Percentiles rank a stretch among this genome's conserved stretches.
These are phyloP conservation scores for Diaporthe caulivora DNA, from an alignment of 2,329 filamentous ascomycete genomes.

Conservation along the genomic window DNA sequence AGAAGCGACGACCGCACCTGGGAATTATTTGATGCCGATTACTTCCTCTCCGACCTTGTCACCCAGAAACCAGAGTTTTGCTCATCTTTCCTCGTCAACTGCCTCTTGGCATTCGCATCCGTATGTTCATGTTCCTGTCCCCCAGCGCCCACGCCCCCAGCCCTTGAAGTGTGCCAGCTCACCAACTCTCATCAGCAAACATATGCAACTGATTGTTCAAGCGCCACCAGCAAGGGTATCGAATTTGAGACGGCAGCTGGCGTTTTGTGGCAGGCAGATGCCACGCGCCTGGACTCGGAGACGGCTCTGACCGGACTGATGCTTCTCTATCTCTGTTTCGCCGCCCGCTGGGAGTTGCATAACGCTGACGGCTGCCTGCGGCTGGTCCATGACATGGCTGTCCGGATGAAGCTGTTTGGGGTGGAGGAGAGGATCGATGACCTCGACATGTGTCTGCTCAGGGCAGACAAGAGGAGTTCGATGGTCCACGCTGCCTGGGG, in stretches of 20 bases:
- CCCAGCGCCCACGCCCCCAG: background rate
- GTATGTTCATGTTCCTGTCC: background rate
- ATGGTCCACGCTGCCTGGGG: background rate
- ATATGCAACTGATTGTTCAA: background rate
- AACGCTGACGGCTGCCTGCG: background rate
- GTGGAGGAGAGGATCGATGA: background rate
- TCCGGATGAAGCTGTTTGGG: background rate
- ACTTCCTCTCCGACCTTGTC: background rate
- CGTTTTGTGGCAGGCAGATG: background rate
- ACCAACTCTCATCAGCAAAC: background rate
- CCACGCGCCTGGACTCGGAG: background rate
- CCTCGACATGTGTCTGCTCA: background rate
- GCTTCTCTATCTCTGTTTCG: background rate
- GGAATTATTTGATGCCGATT: background rate
- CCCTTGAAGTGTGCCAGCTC: background rate
- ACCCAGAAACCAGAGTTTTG: background rate
- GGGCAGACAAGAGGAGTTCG: background rate
- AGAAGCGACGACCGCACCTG: background rate
- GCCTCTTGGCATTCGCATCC: background rate
- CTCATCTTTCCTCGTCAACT: conserved; percentile 1
- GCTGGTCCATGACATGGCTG: background rate
- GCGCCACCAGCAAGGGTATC: background rate
- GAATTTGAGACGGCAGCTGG: background rate
- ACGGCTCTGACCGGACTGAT: background rate
- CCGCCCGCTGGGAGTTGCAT: background rate